Percentiles rank a stretch among this genome's conserved stretches.
These are phyloP conservation scores for Russula foetens DNA, from an alignment of 768 basidiomycete species.

Conservation along the genomic window DNA sequence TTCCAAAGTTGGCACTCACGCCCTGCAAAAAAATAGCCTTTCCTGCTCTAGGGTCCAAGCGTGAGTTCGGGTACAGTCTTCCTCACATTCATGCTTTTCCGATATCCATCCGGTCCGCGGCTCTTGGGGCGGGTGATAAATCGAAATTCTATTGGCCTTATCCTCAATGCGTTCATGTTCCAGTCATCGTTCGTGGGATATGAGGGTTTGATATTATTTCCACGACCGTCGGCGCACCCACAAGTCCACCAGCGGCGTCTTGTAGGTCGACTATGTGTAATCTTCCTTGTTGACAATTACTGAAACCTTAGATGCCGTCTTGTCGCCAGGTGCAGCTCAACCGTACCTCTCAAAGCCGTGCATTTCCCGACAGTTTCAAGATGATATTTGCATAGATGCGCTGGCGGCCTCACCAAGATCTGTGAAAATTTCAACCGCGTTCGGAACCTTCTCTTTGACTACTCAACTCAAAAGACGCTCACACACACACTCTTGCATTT, in stretches of 20 bases:
- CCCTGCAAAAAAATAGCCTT: neutral
- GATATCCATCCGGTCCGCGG: constrained; percentile 7
- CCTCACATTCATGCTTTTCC: neutral
- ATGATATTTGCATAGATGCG: neutral
- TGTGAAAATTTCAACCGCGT: neutral
- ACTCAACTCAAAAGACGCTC: neutral
- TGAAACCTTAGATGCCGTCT: neutral
- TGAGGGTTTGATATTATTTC: constrained; percentile 8
- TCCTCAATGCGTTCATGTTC: neutral
- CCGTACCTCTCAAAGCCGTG: neutral
- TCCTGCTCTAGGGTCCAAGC: neutral
- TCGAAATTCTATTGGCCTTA: neutral
- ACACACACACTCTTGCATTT: neutral
- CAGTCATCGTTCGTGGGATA: neutral
- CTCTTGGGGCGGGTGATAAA: neutral
- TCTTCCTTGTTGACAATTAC: neutral
- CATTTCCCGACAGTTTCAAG: neutral
- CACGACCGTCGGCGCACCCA: constrained; percentile 5
- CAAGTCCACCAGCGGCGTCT: constrained; percentile 1
- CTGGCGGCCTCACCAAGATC: neutral
- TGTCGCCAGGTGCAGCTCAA: neutral
- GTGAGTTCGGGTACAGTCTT: neutral
- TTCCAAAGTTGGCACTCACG: neutral
- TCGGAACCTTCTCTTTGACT: too few species aligned
- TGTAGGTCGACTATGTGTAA: neutral